Percentiles rank a stretch among this genome's conserved stretches.
phyloP scores from a whole-genome alignment of 352 stramenopile genomes.

The Phytopythium aichiense region DNA sequence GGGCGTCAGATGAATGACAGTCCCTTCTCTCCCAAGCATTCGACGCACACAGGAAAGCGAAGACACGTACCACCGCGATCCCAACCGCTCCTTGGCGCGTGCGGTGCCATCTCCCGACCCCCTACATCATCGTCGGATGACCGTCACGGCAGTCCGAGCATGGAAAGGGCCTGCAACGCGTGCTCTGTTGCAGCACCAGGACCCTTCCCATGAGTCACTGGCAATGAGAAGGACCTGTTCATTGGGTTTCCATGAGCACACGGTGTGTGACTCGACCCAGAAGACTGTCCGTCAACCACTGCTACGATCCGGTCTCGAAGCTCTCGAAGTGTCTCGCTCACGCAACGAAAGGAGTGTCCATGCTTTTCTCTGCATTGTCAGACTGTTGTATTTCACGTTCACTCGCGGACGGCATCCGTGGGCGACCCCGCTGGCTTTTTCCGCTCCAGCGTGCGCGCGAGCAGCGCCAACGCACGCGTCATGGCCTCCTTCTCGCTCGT shows the following conservation, averaged over 20 bases:
- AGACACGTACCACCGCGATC: not conserved
- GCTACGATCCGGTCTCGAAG: too few relatives aligned
- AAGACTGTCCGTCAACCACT: too few relatives aligned
- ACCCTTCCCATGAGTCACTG: too few relatives aligned
- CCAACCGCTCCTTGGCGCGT: not conserved
- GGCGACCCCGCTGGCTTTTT: conserved; percentile 10
- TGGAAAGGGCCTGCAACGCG: not conserved
- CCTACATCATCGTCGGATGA: not conserved
- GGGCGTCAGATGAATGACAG: too few relatives aligned
- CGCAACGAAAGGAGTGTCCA: too few relatives aligned
- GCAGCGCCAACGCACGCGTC: conserved; percentile 65
- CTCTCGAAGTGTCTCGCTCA: too few relatives aligned
- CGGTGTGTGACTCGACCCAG: too few relatives aligned
- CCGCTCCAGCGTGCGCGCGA: conserved; percentile 71
- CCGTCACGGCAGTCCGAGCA: not conserved
- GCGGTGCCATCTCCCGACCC: not conserved
- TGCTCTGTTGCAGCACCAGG: not conserved
- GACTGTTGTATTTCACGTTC: not conserved
- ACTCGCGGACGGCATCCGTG: not conserved
- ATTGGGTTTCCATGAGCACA: too few relatives aligned
- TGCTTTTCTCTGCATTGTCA: not conserved
- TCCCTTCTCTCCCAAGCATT: not conserved
- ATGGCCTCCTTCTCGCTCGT: conserved; percentile 86
- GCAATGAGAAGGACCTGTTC: too few relatives aligned
- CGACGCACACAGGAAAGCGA: too few relatives aligned